Conservation (phyloP, 768 basidiomycete genomes). For the Suillus cothurnatus region DNA sequence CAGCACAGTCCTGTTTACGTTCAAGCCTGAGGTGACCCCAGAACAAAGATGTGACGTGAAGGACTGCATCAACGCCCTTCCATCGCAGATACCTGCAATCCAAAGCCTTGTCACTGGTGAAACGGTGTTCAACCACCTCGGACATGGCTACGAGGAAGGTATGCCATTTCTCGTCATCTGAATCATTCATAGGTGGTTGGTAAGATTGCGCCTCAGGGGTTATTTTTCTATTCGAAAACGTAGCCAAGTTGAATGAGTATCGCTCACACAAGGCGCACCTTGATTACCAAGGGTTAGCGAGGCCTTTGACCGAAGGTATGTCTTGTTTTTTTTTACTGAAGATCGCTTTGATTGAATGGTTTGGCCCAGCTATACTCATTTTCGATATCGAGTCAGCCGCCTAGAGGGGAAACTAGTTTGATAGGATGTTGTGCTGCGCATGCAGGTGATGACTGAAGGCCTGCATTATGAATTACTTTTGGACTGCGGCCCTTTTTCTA, state of each 20-base stretch:
- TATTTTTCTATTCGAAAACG: slow-evolving; percentile 25
- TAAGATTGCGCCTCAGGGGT: slow-evolving; percentile 15
- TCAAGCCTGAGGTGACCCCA: slow-evolving; percentile 18
- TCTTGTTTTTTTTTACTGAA: background rate
- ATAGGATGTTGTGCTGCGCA: background rate
- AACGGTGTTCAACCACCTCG: slow-evolving; percentile 20
- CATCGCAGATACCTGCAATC: slow-evolving; percentile 24
- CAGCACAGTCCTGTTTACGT: slow-evolving; percentile 23
- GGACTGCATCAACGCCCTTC: slow-evolving; percentile 10
- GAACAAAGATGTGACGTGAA: slow-evolving; percentile 13
- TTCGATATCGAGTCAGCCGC: slow-evolving; percentile 23
- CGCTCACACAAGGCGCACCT: slow-evolving; percentile 17
- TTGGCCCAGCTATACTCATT: slow-evolving; percentile 20
- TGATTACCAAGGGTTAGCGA: slow-evolving; percentile 9
- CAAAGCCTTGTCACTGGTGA: slow-evolving; percentile 14
- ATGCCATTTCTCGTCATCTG: background rate
- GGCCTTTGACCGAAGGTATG: slow-evolving; percentile 24
- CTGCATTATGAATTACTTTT: slow-evolving; percentile 1
- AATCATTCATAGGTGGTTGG: background rate
- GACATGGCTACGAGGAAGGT: slow-evolving; percentile 29
- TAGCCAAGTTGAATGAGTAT: slow-evolving; percentile 17
- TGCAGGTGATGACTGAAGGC: slow-evolving; percentile 10
- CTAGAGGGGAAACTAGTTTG: slow-evolving; percentile 6
- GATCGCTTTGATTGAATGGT: background rate
- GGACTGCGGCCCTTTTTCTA: background rate